A percentile compares a stretch with the other conserved stretches of the same genome.
Conservation (phyloP, 2,329 filamentous ascomycete species). For the Alternaria infectoria region DNA sequence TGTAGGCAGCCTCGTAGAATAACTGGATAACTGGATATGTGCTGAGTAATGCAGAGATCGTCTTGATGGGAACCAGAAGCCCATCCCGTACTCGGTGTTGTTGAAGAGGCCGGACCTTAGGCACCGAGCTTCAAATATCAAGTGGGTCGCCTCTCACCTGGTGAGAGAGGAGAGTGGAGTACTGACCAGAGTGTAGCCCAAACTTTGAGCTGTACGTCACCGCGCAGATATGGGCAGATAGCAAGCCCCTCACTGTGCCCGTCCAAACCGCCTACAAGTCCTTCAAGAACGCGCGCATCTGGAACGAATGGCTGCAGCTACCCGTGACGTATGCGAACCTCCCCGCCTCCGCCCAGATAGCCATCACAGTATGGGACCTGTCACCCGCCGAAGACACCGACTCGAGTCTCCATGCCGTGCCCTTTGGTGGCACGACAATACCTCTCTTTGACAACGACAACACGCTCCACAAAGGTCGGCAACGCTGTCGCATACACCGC, state of each 20-base stretch:
- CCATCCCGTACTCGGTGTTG: conserved; percentile 77
- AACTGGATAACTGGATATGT: too few relatives aligned
- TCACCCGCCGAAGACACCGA: conserved; percentile 77
- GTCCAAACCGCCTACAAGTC: conserved; percentile 92
- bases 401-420: conserved; percentile 77
- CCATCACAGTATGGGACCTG: conserved; percentile 94
- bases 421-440: conserved; percentile 93
- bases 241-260: conserved; percentile 90
- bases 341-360: conserved; percentile 80
- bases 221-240: conserved; percentile 92
- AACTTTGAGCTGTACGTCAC: conserved; percentile 92
- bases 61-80: conserved; percentile 78
- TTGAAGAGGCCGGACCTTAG: conserved; percentile 79
- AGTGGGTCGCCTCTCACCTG: conserved; percentile 52
- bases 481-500: conserved; percentile 87
- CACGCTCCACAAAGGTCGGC: conserved; percentile 86
- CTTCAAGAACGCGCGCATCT: conserved; percentile 76
- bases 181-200: conserved; percentile 57
- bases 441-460: conserved; percentile 92
- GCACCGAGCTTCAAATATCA: conserved; percentile 85
- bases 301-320: conserved; percentile 96
- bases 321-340: conserved; percentile 84
- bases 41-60: conserved; percentile 63
- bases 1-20: conserved; percentile 57
- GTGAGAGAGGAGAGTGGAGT: neutral